A percentile compares a stretch with the other conserved stretches of the same genome.
Evolutionary conservation across 2,329 filamentous ascomycete species (phyloP).

Genomic region (Alternaria novae-zelandiae): DNA sequence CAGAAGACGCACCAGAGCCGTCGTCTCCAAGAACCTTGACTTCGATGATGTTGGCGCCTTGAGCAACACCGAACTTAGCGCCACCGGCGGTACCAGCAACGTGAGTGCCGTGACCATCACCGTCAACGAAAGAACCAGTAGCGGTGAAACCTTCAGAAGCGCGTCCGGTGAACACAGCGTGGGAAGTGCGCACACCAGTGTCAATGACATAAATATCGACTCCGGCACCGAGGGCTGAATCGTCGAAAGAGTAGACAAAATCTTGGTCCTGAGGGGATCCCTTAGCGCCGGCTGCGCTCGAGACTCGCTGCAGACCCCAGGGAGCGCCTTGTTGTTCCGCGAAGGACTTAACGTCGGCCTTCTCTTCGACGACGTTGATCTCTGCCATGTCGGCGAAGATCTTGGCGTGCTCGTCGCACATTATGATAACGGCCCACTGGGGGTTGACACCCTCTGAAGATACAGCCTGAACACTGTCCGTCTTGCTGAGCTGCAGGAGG

Average conservation of each 20-base stretch:
- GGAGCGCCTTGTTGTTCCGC: conserved; percentile 44
- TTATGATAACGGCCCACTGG: conserved; percentile 50
- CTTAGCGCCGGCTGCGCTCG: conserved; percentile 43
- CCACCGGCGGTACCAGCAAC: conserved; percentile 55
- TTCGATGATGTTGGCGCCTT: conserved; percentile 56
- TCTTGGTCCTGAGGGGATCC: conserved; percentile 36
- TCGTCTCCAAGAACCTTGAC: conserved; percentile 59
- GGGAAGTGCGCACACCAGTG: conserved; percentile 55
- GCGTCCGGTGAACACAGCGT: conserved; percentile 54
- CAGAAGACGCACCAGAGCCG: conserved; percentile 54
- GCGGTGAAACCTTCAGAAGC: conserved; percentile 52
- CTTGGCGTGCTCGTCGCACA: conserved; percentile 50
- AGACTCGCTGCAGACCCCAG: conserved; percentile 58
- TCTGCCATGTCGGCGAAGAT: conserved; percentile 50
- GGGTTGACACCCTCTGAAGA: conserved; percentile 49
- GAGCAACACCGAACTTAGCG: conserved; percentile 55
- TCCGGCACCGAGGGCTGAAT: conserved; percentile 47
- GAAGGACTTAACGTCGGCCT: conserved; percentile 42
- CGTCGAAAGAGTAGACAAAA: conserved; percentile 52
- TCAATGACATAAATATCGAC: conserved; percentile 60
- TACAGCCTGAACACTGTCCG: conserved; percentile 40
- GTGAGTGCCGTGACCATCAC: conserved; percentile 58
- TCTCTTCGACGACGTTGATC: conserved; percentile 52
- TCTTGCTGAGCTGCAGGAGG: conserved; percentile 36
- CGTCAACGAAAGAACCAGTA: conserved; percentile 43